Conservation (phyloP, 2,329 filamentous ascomycete genomes). For the Westerdykella ornata region DNA sequence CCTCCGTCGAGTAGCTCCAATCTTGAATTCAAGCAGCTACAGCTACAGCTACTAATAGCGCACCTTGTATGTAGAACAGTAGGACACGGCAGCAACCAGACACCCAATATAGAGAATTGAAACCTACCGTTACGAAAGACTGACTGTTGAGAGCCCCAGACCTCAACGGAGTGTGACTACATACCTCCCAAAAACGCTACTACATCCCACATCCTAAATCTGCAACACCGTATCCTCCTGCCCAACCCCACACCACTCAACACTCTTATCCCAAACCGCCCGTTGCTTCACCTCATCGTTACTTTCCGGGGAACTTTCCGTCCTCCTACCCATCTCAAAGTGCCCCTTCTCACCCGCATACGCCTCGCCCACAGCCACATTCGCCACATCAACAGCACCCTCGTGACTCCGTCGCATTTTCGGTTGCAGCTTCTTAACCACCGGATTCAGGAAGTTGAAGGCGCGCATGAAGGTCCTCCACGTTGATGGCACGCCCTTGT, state of each 20-base stretch:
- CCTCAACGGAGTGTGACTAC: no score
- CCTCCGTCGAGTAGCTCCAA: no score
- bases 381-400: conserved; percentile 27
- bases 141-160: no score
- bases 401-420: conserved; percentile 25
- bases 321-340: conserved; percentile 27
- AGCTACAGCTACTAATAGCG: no score
- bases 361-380: conserved; percentile 21
- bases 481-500: conserved; percentile 19
- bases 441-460: conserved; percentile 22
- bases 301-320: conserved; percentile 28
- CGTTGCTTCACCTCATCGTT: conserved; percentile 26
- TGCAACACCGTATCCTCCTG: conserved; percentile 6
- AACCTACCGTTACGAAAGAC: no score
- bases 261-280: conserved; percentile 31
- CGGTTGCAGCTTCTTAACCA: conserved; percentile 23
- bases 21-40: no score
- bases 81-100: no score
- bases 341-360: conserved; percentile 32
- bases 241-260: conserved; percentile 26
- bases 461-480: conserved; percentile 22
- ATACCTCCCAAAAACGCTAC: no score
- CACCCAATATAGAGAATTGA: no score
- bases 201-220: conserved; percentile 5
- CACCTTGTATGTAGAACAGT: no score